phyloP scores from a whole-genome alignment of 2,329 filamentous ascomycete genomes.

The Fusarium sp. region DNA sequence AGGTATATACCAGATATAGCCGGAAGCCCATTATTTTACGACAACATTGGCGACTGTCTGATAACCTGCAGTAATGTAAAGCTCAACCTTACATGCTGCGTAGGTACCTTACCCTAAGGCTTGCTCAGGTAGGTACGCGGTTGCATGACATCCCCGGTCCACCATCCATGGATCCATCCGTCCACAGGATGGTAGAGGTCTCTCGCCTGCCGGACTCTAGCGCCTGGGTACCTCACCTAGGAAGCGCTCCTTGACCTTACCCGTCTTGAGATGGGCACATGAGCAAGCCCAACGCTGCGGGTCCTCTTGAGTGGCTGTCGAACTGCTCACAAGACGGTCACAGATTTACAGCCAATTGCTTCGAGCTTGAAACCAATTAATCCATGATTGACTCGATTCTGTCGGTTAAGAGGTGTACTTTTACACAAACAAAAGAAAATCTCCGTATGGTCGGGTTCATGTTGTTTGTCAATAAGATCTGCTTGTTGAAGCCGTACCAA shows the following conservation, averaged over 20 bases:
- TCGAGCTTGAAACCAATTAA: conserved; percentile 4
- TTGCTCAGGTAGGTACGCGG: not conserved
- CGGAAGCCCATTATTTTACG: not conserved
- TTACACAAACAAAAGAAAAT: not conserved
- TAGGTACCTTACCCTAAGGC: conserved; percentile 18
- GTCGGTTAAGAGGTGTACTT: not conserved
- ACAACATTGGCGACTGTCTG: not conserved
- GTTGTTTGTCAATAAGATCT: conserved; percentile 1
- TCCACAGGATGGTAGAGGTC: conserved; percentile 1
- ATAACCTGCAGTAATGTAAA: conserved; percentile 5
- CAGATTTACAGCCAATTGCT: conserved; percentile 26
- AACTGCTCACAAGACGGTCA: conserved; percentile 38
- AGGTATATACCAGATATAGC: not conserved
- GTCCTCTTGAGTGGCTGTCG: conserved; percentile 42
- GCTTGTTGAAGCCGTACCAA: not conserved
- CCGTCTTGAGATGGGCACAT: conserved; percentile 60
- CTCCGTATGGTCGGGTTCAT: not conserved
- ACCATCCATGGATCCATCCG: not conserved
- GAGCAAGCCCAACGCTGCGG: conserved; percentile 58
- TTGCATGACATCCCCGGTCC: conserved; percentile 9
- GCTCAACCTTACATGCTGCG: not conserved
- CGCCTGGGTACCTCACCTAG: conserved; percentile 27
- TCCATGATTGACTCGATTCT: not conserved
- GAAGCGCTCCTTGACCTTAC: conserved; percentile 39
- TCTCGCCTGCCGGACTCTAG: conserved; percentile 28